Conservation (phyloP, 2,329 filamentous ascomycete species). For the Coccinonectria pachysandricola region DNA sequence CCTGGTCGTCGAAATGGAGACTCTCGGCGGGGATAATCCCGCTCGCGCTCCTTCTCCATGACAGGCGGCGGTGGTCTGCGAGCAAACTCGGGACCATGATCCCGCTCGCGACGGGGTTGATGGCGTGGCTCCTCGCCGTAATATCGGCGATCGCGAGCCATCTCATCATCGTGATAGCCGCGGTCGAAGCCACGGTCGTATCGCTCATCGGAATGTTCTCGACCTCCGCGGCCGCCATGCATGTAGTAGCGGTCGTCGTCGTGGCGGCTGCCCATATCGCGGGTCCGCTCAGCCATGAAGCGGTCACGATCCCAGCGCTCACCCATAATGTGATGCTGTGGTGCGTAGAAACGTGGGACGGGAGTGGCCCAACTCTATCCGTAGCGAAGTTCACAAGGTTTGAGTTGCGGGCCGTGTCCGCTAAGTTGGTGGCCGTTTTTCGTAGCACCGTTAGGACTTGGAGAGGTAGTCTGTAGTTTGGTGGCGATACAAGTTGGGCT, state of each 20-base stretch:
- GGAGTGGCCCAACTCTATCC: too few relatives aligned
- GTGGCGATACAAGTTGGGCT: slow-evolving; percentile 4
- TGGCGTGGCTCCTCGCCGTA: slow-evolving; percentile 44
- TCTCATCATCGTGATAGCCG: slow-evolving; percentile 38
- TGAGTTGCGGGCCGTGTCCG: too few relatives aligned
- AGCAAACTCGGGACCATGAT: slow-evolving; percentile 33
- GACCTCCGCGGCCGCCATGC: slow-evolving; percentile 25
- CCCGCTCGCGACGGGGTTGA: slow-evolving; percentile 21
- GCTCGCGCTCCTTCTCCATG: slow-evolving; percentile 45
- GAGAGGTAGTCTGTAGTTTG: slow-evolving; percentile 3
- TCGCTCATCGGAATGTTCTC: slow-evolving; percentile 37
- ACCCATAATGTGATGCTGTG: too few relatives aligned
- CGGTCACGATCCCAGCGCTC: slow-evolving; percentile 47
- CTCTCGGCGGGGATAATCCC: slow-evolving; percentile 33
- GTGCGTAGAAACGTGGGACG: too few relatives aligned
- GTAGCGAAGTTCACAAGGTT: too few relatives aligned
- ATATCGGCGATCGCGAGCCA: slow-evolving; percentile 39
- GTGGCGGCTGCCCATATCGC: slow-evolving; percentile 40
- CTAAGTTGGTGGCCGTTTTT: too few relatives aligned
- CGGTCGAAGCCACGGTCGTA: slow-evolving; percentile 34
- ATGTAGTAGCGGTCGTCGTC: slow-evolving; percentile 39
- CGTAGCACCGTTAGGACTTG: too few relatives aligned
- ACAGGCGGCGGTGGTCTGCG: slow-evolving; percentile 35
- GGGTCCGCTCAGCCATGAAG: slow-evolving; percentile 27
- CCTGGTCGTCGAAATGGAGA: slow-evolving; percentile 51